Evolutionary conservation across 176 grass and related monocot species (phyloP).

Genomic region (Zizania latifolia): DNA sequence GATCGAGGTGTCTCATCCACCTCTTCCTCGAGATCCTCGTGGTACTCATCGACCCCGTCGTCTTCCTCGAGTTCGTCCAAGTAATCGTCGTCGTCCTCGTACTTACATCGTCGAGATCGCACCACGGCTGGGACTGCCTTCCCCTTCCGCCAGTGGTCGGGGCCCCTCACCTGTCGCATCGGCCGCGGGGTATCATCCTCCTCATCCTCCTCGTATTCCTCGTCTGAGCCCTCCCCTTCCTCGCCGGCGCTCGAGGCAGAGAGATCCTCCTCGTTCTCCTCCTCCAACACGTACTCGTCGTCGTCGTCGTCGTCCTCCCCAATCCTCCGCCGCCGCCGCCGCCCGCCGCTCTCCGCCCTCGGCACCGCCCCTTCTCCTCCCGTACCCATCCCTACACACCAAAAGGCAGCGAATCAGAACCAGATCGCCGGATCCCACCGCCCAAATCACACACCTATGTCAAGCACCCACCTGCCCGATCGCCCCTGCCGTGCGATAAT

Average conservation of each 20-base stretch:
- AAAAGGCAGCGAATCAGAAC: slow-evolving; percentile 34
- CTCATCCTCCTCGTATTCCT: slow-evolving; percentile 33
- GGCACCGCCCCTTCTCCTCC: slow-evolving; percentile 33
- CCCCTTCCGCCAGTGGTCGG: background rate
- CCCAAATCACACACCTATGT: background rate
- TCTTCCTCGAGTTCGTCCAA: slow-evolving; percentile 35
- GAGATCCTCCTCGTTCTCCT: slow-evolving; percentile 44
- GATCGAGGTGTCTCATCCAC: slow-evolving; percentile 4
- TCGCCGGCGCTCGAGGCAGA: slow-evolving; percentile 16
- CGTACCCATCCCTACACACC: slow-evolving; percentile 43
- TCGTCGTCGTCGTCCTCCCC: slow-evolving; percentile 43
- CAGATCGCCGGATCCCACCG: slow-evolving; percentile 36
- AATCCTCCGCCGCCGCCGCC: slow-evolving; percentile 15
- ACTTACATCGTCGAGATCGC: slow-evolving; percentile 32
- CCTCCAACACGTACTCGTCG: slow-evolving; percentile 45
- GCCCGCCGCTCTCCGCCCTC: slow-evolving; percentile 19
- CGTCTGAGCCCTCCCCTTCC: slow-evolving; percentile 28
- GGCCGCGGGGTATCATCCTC: slow-evolving; percentile 18
- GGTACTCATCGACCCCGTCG: background rate
- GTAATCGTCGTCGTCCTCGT: slow-evolving; percentile 44
- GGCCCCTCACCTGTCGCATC: background rate
- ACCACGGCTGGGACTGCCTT: slow-evolving; percentile 7
- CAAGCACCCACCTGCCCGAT: background rate
- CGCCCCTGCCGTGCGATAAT: slow-evolving; percentile 26
- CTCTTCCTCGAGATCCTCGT: slow-evolving; percentile 20